Percentiles rank a stretch among this genome's conserved stretches.
These are phyloP conservation scores for Kwoniella mangroviensis DNA, from an alignment of 768 basidiomycete genomes.

Conservation along the genomic window DNA sequence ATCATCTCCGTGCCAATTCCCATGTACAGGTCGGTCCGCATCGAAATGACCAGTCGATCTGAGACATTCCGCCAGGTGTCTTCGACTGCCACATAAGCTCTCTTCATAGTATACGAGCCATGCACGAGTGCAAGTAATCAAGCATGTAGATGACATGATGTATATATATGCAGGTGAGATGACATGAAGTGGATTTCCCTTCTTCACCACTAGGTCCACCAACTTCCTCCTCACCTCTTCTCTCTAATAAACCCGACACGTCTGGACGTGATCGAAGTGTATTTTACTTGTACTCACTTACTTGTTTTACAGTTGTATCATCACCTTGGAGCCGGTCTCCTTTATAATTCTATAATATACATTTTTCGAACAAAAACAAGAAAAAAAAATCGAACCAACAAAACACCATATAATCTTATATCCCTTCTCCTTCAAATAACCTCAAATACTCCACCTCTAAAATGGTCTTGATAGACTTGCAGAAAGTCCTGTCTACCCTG, in stretches of 20 bases:
- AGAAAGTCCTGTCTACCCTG: slow-evolving; percentile 35
- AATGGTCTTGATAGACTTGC: slow-evolving; percentile 44
- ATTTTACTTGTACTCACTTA: slow-evolving; percentile 2
- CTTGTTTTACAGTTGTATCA: not conserved
- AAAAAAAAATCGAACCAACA: slow-evolving; percentile 1
- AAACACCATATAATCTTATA: not conserved
- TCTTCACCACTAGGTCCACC: slow-evolving; percentile 18
- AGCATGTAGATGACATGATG: not conserved
- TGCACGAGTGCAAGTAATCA: too few relatives aligned
- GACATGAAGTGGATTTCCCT: not conserved
- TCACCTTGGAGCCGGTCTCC: slow-evolving; percentile 29
- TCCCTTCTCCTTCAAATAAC: not conserved
- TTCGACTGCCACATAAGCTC: not conserved
- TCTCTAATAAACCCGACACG: slow-evolving; percentile 20
- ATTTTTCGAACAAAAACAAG: not conserved
- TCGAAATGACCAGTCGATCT: slow-evolving; percentile 4
- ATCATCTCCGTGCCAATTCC: not conserved
- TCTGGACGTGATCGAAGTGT: slow-evolving; percentile 32
- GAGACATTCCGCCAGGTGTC: slow-evolving; percentile 15
- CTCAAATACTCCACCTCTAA: not conserved
- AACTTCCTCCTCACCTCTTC: not conserved
- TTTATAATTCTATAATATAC: not conserved
- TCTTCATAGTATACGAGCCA: not conserved
- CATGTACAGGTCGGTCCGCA: not conserved
- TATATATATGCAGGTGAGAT: not conserved